Evolutionary conservation across 1,284 basidiomycete species (phyloP).

Genomic region (Crucibulum parvulum): DNA sequence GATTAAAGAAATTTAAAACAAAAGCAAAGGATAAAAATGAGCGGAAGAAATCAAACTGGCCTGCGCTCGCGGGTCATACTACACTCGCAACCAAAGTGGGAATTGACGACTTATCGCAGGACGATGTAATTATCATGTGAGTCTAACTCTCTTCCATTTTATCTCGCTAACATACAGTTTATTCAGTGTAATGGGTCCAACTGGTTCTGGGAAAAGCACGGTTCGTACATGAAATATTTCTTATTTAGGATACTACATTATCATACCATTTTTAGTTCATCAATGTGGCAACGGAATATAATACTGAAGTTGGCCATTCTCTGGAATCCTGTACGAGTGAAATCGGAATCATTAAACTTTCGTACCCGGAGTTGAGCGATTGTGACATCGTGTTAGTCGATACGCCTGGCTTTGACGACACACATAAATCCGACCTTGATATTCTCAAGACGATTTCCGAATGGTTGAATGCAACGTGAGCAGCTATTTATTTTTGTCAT

Average conservation of each 20-base stretch:
- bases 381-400: conserved; percentile 24
- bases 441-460: conserved; percentile 9
- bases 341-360: neutral
- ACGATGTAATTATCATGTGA: conserved; percentile 14
- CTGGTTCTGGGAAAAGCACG: conserved; percentile 7
- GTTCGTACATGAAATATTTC: neutral
- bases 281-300: neutral
- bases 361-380: neutral
- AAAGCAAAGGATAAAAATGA: neutral
- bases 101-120: conserved; percentile 1
- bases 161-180: neutral
- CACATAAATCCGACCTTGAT: conserved; percentile 6
- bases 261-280: neutral
- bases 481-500: neutral
- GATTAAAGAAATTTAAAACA: too few species aligned
- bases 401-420: conserved; percentile 31
- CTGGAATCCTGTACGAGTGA: neutral
- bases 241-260: neutral
- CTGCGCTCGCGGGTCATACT: neutral
- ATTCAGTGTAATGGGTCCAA: conserved; percentile 4
- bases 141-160: neutral
- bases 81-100: neutral
- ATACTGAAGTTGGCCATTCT: neutral
- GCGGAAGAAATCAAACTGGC: neutral
- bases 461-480: conserved; percentile 10